phyloP scores from a whole-genome alignment of 2,329 filamentous ascomycete species.

The Mycocentrospora acerina region DNA sequence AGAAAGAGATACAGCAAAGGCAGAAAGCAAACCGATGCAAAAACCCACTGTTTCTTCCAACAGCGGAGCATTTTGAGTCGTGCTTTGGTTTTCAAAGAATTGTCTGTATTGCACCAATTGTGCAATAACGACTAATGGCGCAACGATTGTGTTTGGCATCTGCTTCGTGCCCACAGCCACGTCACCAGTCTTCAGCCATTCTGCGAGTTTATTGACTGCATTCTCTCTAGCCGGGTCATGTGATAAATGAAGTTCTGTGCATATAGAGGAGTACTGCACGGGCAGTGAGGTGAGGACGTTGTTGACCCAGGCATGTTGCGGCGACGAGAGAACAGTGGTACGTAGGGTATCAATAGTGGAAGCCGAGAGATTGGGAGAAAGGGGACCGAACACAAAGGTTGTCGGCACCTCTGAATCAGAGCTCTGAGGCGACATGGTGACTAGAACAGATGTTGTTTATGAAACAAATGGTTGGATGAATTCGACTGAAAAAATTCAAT shows the following conservation, averaged over 20 bases:
- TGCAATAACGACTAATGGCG: not conserved
- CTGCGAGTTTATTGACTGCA: too few relatives aligned
- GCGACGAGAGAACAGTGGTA: slow-evolving; percentile 1
- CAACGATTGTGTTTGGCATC: not conserved
- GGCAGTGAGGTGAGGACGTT: not conserved
- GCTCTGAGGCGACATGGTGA: too few relatives aligned
- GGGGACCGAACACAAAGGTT: slow-evolving; percentile 1
- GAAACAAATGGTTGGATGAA: too few relatives aligned
- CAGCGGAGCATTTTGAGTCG: not conserved
- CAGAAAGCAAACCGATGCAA: slow-evolving; percentile 1
- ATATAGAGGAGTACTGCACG: not conserved
- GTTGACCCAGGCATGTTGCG: slow-evolving; percentile 1
- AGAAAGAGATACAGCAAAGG: slow-evolving; percentile 1
- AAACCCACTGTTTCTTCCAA: not conserved
- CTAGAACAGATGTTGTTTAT: too few relatives aligned
- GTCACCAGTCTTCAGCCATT: too few relatives aligned
- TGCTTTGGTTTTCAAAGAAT: not conserved
- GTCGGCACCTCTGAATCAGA: too few relatives aligned
- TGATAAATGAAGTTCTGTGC: too few relatives aligned
- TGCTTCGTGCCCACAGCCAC: not conserved
- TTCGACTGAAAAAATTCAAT: too few relatives aligned
- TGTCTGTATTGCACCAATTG: slow-evolving; percentile 1
- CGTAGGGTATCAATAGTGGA: not conserved
- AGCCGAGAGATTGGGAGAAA: not conserved
- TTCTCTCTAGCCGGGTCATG: too few relatives aligned